phyloP scores from a whole-genome alignment of 164 flowering plant genomes.

The Magnolia changhungtana region DNA sequence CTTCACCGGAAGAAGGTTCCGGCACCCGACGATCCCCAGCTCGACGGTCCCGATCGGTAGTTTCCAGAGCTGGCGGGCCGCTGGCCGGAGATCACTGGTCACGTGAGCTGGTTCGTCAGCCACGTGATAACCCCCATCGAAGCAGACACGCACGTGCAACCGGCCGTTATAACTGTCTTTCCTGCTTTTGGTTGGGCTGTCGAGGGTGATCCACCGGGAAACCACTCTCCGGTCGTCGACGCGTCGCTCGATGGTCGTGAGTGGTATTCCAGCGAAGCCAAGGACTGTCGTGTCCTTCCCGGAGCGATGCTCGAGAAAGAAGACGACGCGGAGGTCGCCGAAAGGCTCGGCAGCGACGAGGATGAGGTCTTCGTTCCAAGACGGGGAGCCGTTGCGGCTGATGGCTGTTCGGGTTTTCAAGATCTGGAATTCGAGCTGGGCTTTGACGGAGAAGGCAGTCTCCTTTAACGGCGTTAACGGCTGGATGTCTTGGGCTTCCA shows the following conservation, averaged over 20 bases:
- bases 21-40: conserved; percentile 78
- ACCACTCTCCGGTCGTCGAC: conserved; percentile 77
- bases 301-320: conserved; percentile 47
- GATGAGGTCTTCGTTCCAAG: conserved; percentile 82
- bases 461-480: conserved; percentile 37
- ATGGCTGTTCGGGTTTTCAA: conserved; percentile 47
- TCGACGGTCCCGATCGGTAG: conserved; percentile 70
- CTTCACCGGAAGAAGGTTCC: conserved; percentile 66
- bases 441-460: conserved; percentile 46
- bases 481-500: conserved; percentile 75
- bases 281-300: conserved; percentile 38
- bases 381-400: conserved; percentile 50
- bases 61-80: conserved; percentile 89
- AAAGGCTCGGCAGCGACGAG: conserved; percentile 93
- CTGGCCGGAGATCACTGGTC: conserved; percentile 81
- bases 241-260: conserved; percentile 64
- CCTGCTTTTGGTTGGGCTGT: conserved; percentile 36
- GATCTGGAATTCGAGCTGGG: conserved; percentile 64
- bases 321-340: conserved; percentile 39
- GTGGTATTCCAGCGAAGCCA: conserved; percentile 51
- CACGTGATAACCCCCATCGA: conserved; percentile 96
- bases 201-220: conserved; percentile 66
- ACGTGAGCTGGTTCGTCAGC: conserved; percentile 80
- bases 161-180: conserved; percentile 45
- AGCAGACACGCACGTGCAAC: conserved; percentile 61